Percentiles rank a stretch among this genome's conserved stretches.
Evolutionary conservation across 208 protist species (phyloP).

Genomic region (Leishmania arabica): DNA sequence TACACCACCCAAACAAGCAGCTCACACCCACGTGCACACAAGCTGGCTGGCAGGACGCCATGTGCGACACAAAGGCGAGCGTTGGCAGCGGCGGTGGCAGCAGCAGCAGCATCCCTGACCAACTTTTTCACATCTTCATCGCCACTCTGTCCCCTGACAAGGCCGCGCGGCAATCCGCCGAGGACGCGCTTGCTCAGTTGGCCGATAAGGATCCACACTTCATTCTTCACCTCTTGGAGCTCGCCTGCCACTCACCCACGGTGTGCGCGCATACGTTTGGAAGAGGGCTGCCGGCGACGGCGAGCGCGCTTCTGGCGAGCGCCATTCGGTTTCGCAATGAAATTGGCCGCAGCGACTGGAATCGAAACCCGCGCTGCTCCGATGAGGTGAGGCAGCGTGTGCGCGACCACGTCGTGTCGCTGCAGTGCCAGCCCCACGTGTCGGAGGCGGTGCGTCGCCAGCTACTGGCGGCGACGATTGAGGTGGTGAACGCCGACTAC

Average conservation of each 20-base stretch:
- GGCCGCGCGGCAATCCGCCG: conserved; percentile 56
- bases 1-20: background rate
- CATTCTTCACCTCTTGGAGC: conserved; percentile 60
- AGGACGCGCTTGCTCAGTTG: conserved; percentile 58
- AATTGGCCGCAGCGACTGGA: conserved; percentile 75
- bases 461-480: conserved; percentile 62
- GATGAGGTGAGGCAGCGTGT: conserved; percentile 51
- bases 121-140: conserved; percentile 68
- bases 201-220: conserved; percentile 50
- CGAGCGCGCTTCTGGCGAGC: conserved; percentile 47
- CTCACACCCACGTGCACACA: background rate
- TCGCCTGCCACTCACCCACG: conserved; percentile 36
- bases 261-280: conserved; percentile 29
- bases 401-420: conserved; percentile 51
- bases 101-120: conserved; percentile 29
- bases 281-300: background rate
- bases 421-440: conserved; percentile 72
- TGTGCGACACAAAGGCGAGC: background rate
- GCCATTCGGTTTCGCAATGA: conserved; percentile 81
- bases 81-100: conserved; percentile 11
- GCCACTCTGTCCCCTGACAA: conserved; percentile 75
- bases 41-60: background rate
- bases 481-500: conserved; percentile 81
- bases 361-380: conserved; percentile 58
- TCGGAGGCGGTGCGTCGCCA: conserved; percentile 71